phyloP scores from a whole-genome alignment of 2,329 filamentous ascomycete genomes.

The Colletotrichum plurivorum region DNA sequence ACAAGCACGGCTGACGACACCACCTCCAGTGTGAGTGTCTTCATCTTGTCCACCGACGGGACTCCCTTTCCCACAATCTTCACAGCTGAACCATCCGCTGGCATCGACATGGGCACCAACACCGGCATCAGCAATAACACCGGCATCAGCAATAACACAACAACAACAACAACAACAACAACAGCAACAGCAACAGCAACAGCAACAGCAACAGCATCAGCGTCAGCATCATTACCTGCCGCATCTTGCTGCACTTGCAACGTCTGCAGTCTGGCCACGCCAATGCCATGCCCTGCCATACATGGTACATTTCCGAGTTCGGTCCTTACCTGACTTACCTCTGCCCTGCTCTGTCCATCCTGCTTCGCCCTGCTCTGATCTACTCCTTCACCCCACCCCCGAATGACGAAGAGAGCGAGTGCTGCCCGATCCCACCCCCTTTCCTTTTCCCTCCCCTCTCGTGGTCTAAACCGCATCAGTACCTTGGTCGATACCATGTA shows the following conservation, averaged over 20 bases:
- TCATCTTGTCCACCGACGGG: neutral
- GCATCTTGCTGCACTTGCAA: neutral
- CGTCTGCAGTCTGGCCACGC: slow-evolving; percentile 27
- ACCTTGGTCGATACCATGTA: slow-evolving; percentile 1
- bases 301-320: too few relatives aligned
- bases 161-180: neutral
- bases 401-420: slow-evolving; percentile 35
- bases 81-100: slow-evolving; percentile 5
- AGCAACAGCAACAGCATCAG: slow-evolving; percentile 8
- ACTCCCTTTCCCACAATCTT: slow-evolving; percentile 1
- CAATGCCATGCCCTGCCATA: neutral
- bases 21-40: neutral
- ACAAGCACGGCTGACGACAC: slow-evolving; percentile 8
- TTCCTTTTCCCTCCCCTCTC: slow-evolving; percentile 20
- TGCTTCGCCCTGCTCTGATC: slow-evolving; percentile 33
- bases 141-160: neutral
- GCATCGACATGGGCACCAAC: neutral
- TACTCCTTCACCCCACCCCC: slow-evolving; percentile 23
- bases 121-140: slow-evolving; percentile 3
- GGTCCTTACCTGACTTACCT: too few relatives aligned
- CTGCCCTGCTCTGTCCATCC: neutral
- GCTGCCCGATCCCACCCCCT: slow-evolving; percentile 39
- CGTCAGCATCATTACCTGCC: slow-evolving; percentile 7
- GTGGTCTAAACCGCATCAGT: slow-evolving; percentile 35
- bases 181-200: slow-evolving; percentile 1